Evolutionary conservation across 768 basidiomycete species (phyloP), one percentile per base, ranked within the genome.

Genomic region (Boletus sensibilis): DNA sequence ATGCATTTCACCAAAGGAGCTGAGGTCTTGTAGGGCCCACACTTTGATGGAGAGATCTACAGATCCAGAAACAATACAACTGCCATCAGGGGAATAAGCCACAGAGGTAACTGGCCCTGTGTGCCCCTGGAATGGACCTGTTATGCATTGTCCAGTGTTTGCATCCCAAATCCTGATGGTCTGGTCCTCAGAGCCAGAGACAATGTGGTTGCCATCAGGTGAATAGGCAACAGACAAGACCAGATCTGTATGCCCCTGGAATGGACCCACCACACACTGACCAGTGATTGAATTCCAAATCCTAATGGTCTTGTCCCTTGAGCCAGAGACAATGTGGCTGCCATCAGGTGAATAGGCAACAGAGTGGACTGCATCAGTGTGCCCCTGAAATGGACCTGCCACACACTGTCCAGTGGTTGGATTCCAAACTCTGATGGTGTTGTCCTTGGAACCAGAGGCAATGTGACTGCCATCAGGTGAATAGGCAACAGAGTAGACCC

Each of bases 391-490:
- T 41, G 62, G 64, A 29, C 48, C 60, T 50, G 54, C 55, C 29
- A 68, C 27, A 58, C 59, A 52, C 31, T 43, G n/a, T 52, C 55
- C 31, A 51, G 53, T 56, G 29, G 23, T 31, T 52, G 60, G 14
- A 40, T 67, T 21, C 70, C 65, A 73, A 13, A 69, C 23, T n/a
- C 53, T 59, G 25, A 71, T 61, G 23, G 65, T 69, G 0, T 37
- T 4, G 16, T 70, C 67, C 3, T 1, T 49, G 21, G 67, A 62
- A 11, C 58, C 69, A 50, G 67, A 68, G 37, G 41, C 52, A 50
- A 67, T 41, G 14, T 52, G 25, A 10, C 40, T 63, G 2, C 72
- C 71, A 57, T 72, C 65, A 34, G 74, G 68, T 39, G 74, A 55
- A 65, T 53, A 59, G 50, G 58, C 53, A 46, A 64, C 23, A 50